Percentiles rank a stretch among this genome's conserved stretches.
These are phyloP conservation scores for Penicillium crystallinum DNA, from an alignment of 495 filamentous ascomycete species.

Conservation along the genomic window DNA sequence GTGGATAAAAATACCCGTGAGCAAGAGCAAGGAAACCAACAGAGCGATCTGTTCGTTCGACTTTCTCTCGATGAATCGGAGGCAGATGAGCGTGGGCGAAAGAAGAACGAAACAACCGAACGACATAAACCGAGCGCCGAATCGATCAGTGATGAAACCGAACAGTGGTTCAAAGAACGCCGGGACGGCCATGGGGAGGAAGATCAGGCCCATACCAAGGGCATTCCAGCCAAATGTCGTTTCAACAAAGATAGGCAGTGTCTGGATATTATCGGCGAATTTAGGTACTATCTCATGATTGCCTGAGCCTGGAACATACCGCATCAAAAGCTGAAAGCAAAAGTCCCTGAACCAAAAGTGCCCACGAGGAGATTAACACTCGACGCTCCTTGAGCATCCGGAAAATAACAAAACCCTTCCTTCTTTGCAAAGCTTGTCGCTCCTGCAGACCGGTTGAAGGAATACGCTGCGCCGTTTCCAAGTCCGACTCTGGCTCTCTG, in stretches of 20 bases:
- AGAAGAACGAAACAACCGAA: slow-evolving; percentile 57
- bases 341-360: slow-evolving; percentile 27
- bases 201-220: slow-evolving; percentile 65
- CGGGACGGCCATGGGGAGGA: slow-evolving; percentile 63
- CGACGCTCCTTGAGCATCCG: slow-evolving; percentile 25
- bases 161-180: slow-evolving; percentile 60
- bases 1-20: slow-evolving; percentile 26
- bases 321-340: slow-evolving; percentile 33
- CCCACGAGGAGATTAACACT: slow-evolving; percentile 30
- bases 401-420: slow-evolving; percentile 14
- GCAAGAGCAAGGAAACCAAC: slow-evolving; percentile 33
- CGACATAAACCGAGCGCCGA: slow-evolving; percentile 53
- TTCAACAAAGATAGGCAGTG: slow-evolving; percentile 63
- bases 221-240: slow-evolving; percentile 61
- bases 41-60: slow-evolving; percentile 55
- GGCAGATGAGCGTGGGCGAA: slow-evolving; percentile 53
- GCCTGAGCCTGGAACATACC: slow-evolving; percentile 8
- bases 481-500: neutral
- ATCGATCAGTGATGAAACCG: slow-evolving; percentile 54
- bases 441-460: neutral
- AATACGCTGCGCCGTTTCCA: neutral
- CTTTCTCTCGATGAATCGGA: slow-evolving; percentile 58
- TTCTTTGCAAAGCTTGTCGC: neutral
- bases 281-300: neutral
- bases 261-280: slow-evolving; percentile 10